Conservation (phyloP, 1,284 basidiomycete species). For the Salmacisia buchloeana region DNA sequence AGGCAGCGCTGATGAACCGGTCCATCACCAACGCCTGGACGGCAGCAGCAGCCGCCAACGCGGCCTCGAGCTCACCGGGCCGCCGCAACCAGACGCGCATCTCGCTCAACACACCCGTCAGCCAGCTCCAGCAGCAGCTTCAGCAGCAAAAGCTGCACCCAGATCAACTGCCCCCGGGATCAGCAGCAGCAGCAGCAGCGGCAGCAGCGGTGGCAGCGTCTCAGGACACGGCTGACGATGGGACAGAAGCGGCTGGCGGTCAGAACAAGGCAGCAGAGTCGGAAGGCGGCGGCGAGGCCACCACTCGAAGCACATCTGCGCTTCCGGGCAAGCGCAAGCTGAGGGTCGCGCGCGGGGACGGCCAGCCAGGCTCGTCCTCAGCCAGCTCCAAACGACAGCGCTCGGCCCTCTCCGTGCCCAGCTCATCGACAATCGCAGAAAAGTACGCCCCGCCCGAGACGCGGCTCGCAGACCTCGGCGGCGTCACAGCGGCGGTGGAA, state of each 20-base stretch:
- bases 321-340: constrained; percentile 33
- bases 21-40: constrained; percentile 44
- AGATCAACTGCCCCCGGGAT: constrained; percentile 14
- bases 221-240: neutral
- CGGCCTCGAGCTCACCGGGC: constrained; percentile 19
- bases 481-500: constrained; percentile 76
- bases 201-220: neutral
- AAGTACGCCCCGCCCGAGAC: constrained; percentile 57
- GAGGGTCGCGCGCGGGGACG: constrained; percentile 25
- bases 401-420: constrained; percentile 16
- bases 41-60: constrained; percentile 22
- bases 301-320: neutral
- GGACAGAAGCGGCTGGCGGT: neutral
- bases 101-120: neutral
- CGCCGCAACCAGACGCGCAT: constrained; percentile 14
- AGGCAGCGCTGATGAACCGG: constrained; percentile 33
- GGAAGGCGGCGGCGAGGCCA: neutral
- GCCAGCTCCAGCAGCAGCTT: constrained; percentile 4
- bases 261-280: no score
- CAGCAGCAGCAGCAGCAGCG: constrained; percentile 1
- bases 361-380: constrained; percentile 13
- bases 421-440: constrained; percentile 19
- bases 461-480: constrained; percentile 78
- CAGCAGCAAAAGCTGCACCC: constrained; percentile 6
- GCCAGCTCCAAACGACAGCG: constrained; percentile 22